Evolutionary conservation across 164 flowering plant species (phyloP).

Genomic region (grape (Vitis vinifera)): ASM3070453v1 NC_081817.1:28752501-28753000

Average conservation of each 20-base stretch:
- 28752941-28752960: no score
- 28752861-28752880: neutral
- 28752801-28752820: neutral
- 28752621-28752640: constrained; percentile 99
- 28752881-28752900: neutral
- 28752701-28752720: constrained; percentile 59
- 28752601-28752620: neutral
- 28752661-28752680: constrained; percentile 90
- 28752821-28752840: neutral
- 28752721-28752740: constrained; percentile 53
- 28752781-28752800: neutral
- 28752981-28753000: no score
- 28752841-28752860: neutral
- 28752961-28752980: no score
- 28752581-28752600: neutral
- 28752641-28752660: constrained; percentile 73
- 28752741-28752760: constrained; percentile 65
- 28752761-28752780: constrained; percentile 53
- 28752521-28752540: no score
- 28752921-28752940: no score
- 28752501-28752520: no score
- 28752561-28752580: no score
- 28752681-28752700: constrained; percentile 55
- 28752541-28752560: no score
- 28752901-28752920: neutral